These are phyloP conservation scores for Isabelozyma gotoi DNA, from an alignment of 805 yeast genomes.

Conservation along the genomic window DNA sequence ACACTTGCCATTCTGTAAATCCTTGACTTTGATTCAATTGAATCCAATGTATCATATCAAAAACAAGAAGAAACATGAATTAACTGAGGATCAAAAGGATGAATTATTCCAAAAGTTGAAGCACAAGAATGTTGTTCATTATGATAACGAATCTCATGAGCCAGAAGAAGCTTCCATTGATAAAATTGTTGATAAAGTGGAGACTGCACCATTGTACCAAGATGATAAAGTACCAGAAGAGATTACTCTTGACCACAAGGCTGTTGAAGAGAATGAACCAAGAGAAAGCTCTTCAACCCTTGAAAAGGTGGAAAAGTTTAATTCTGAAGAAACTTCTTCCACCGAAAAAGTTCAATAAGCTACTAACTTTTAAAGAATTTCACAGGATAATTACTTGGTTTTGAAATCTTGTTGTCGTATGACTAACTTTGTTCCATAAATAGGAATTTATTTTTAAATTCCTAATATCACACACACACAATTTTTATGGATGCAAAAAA, in stretches of 20 bases:
- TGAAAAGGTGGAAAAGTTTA: background rate
- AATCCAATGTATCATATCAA: slow-evolving; percentile 76
- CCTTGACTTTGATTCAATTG: slow-evolving; percentile 39
- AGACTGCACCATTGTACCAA: too few relatives aligned
- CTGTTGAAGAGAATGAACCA: too few relatives aligned
- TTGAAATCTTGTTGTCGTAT: too few relatives aligned
- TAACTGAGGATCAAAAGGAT: slow-evolving; percentile 31
- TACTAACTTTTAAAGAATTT: too few relatives aligned
- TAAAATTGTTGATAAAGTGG: background rate
- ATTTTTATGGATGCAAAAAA: background rate
- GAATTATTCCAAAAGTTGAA: slow-evolving; percentile 34
- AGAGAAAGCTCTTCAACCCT: too few relatives aligned
- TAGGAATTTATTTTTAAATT: background rate
- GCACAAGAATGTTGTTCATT: slow-evolving; percentile 14
- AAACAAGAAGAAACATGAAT: slow-evolving; percentile 55
- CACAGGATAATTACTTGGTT: too few relatives aligned
- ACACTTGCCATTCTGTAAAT: slow-evolving; percentile 69
- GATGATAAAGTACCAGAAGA: background rate
- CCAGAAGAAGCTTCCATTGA: slow-evolving; percentile 3
- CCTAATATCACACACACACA: background rate
- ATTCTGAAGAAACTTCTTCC: background rate
- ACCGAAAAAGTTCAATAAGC: too few relatives aligned
- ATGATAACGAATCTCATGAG: slow-evolving; percentile 13
- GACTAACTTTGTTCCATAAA: background rate
- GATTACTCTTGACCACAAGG: too few relatives aligned